Percentiles rank a stretch among this genome's conserved stretches.
Evolutionary conservation across 192 early-diverging fungal genomes (phyloP).

Genomic region (Backusella morwellensis): DNA sequence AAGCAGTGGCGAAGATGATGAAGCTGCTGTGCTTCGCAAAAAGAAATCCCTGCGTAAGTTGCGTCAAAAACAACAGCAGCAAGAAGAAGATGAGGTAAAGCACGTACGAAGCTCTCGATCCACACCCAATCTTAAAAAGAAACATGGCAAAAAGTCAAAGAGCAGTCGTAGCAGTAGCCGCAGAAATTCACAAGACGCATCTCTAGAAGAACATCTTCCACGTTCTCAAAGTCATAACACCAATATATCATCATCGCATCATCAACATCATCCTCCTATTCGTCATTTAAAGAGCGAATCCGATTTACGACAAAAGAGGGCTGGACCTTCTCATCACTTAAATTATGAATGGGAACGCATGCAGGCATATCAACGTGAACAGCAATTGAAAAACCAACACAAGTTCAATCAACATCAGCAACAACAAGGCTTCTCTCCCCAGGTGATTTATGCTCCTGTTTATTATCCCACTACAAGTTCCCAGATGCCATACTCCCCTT

Average conservation of each 20-base stretch:
- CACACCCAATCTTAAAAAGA: slow-evolving; percentile 7
- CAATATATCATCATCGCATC: not conserved
- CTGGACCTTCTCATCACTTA: not conserved
- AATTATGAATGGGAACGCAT: slow-evolving; percentile 20
- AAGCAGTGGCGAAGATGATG: not conserved
- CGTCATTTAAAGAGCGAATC: slow-evolving; percentile 20
- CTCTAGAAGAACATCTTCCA: not conserved
- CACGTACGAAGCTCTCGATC: slow-evolving; percentile 6
- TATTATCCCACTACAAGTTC: not conserved
- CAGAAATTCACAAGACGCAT: slow-evolving; percentile 5
- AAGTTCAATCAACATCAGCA: not conserved
- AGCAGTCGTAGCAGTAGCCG: not conserved
- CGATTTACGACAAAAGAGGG: not conserved
- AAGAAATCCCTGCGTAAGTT: slow-evolving; percentile 1
- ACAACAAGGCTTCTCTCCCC: not conserved
- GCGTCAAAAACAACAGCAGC: not conserved
- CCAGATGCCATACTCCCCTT: not conserved
- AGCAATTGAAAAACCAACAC: not conserved
- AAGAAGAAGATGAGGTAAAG: not conserved
- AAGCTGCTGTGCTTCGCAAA: not conserved
- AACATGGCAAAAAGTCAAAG: slow-evolving; percentile 9
- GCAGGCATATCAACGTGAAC: slow-evolving; percentile 16
- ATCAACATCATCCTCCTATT: not conserved
- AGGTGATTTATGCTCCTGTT: not conserved
- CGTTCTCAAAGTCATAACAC: not conserved